Evolutionary conservation across 169 alveolate genomes (phyloP).

Genomic region (Amoebophrya sp.): DNA sequence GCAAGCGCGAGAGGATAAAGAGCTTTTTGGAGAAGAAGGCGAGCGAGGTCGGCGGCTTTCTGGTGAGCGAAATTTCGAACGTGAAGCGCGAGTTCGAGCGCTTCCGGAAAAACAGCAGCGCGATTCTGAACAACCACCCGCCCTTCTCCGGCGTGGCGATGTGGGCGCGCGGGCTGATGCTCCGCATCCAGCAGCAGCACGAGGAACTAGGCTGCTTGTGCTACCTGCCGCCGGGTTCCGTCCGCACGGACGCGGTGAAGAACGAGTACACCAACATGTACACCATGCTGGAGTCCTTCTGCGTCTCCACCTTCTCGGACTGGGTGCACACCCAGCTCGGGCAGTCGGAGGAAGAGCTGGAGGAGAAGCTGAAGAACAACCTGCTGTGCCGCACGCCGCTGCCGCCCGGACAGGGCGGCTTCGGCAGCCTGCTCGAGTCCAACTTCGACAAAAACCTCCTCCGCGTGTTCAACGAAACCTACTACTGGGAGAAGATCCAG

Average conservation of each 20-base stretch:
- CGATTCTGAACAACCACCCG: slow-evolving; percentile 19
- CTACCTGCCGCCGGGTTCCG: slow-evolving; percentile 2
- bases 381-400: slow-evolving; percentile 3
- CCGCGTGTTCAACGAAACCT: slow-evolving; percentile 56
- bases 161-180: slow-evolving; percentile 38
- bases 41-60: slow-evolving; percentile 51
- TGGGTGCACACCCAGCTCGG: slow-evolving; percentile 27
- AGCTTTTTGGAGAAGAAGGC: slow-evolving; percentile 70
- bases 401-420: neutral
- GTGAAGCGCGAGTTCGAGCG: slow-evolving; percentile 34
- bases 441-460: slow-evolving; percentile 63
- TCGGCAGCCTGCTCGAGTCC: slow-evolving; percentile 44
- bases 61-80: slow-evolving; percentile 37
- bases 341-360: slow-evolving; percentile 32
- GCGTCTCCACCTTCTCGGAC: slow-evolving; percentile 25
- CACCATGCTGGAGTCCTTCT: slow-evolving; percentile 29
- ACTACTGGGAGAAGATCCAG: slow-evolving; percentile 70
- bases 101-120: slow-evolving; percentile 14
- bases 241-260: neutral
- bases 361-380: slow-evolving; percentile 25
- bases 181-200: slow-evolving; percentile 33
- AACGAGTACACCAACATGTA: slow-evolving; percentile 21
- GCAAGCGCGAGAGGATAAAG: slow-evolving; percentile 66
- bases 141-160: slow-evolving; percentile 28
- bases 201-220: neutral